Evolutionary conservation across 192 early-diverging fungal genomes (phyloP), one percentile per base, ranked within the genome.

Genomic region (Linnemannia schmuckeri): DNA sequence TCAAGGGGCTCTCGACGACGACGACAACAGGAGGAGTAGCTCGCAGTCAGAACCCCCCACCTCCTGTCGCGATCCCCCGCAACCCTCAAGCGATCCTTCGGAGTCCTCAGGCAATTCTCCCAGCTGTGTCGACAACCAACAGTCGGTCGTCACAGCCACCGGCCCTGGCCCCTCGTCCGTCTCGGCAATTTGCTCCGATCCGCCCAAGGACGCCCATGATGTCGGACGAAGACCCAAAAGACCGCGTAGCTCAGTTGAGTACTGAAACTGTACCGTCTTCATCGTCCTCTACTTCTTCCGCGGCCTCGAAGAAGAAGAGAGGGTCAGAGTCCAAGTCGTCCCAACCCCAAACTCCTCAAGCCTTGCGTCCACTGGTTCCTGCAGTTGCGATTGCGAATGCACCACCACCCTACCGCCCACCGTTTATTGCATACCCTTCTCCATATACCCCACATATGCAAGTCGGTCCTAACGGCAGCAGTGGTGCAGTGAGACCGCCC

Each of bases 161-260:
- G 54, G 46, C 70, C 30, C 20, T 76, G 35, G 44, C 74, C 0
- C 27, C 79, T 41, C 79, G 79, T n/a, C 47, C 70, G 12, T 35
- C 63, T 4, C 85, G 79, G 5, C 85, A 87, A 42, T 87, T 87
- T 35, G 79, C 85, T 30, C 79, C 85, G 1, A 87, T 87, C 72
- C 85, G 85, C 8, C 85, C 85, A 24, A 81, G 85, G 46, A 87
- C 85, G 15, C 76, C 79, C 38, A 81, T 78, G 80, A 75, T 63
- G 27, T 12, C 33, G 47, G 79, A 81, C 46, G 85, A 77, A 54
- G 85, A 75, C 38, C 54, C 71, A 87, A 87, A 81, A 81, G 85
- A 72, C 61, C 85, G 57, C 72, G 80, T 33, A 81, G 79, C 63
- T 72, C 80, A 72, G 22, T 24, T 66, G 80, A 78, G 75, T 55